Conservation (phyloP, 2,329 filamentous ascomycete genomes). For the Trichophyton verrucosum region DNA sequence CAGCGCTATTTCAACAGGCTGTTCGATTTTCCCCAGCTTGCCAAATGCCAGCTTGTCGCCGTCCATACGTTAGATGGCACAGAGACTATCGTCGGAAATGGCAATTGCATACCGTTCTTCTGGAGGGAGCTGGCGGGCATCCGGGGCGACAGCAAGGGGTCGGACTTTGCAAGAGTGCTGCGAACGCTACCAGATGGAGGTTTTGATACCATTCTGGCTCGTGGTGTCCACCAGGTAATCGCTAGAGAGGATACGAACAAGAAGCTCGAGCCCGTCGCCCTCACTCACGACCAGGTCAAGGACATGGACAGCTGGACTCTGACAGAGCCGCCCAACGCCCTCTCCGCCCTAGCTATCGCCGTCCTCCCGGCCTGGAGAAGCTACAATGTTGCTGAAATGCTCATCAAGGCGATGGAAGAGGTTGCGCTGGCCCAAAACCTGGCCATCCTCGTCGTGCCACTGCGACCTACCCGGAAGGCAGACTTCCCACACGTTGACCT, state of each 20-base stretch:
- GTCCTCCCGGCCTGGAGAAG: background rate
- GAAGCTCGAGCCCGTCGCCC: background rate
- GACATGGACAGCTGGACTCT: background rate
- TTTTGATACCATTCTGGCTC: background rate
- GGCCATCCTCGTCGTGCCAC: background rate
- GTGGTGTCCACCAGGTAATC: background rate
- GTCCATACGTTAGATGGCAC: background rate
- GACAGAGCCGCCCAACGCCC: background rate
- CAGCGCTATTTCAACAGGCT: background rate
- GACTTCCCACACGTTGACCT: background rate
- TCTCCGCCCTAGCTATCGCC: background rate
- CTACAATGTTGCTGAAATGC: background rate
- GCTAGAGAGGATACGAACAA: background rate
- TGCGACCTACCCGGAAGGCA: background rate
- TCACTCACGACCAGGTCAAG: background rate
- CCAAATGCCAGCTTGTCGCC: background rate
- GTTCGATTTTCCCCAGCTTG: background rate
- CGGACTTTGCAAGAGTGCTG: background rate
- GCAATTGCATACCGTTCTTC: background rate
- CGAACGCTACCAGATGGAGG: background rate
- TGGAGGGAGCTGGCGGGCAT: background rate
- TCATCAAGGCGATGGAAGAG: background rate
- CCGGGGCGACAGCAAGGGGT: too few species aligned
- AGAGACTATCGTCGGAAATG: background rate
- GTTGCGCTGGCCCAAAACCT: background rate